phyloP scores from a whole-genome alignment of 495 filamentous ascomycete genomes.

The Penicillium malachiteum region DNA sequence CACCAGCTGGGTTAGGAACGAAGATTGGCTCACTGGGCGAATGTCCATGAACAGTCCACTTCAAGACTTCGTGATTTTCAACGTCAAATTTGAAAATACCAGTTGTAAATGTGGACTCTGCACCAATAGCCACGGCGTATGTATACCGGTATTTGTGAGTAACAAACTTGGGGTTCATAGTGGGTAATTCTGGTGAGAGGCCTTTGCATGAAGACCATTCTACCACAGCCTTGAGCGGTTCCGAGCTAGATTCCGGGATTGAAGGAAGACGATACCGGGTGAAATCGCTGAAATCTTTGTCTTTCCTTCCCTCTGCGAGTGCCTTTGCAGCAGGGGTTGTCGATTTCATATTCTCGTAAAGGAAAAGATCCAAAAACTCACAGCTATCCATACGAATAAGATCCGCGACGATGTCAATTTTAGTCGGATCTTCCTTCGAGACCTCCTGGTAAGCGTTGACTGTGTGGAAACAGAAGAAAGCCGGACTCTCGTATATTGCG shows the following conservation, averaged over 20 bases:
- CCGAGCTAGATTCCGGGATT: constrained; percentile 20
- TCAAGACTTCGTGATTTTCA: constrained; percentile 41
- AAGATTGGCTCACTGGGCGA: constrained; percentile 77
- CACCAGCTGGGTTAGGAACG: constrained; percentile 47
- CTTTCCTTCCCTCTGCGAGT: constrained; percentile 24
- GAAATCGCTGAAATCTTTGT: constrained; percentile 35
- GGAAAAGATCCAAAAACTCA: constrained; percentile 52
- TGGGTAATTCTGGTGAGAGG: constrained; percentile 60
- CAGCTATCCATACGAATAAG: constrained; percentile 53
- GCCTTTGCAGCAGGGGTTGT: constrained; percentile 29
- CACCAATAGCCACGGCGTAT: constrained; percentile 58
- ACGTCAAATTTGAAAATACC: constrained; percentile 68
- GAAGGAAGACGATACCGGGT: constrained; percentile 50
- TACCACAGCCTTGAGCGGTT: constrained; percentile 21
- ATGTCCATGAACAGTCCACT: constrained; percentile 62
- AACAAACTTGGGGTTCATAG: constrained; percentile 59
- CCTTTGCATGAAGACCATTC: constrained; percentile 34
- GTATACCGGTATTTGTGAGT: constrained; percentile 60
- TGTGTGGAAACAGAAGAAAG: constrained; percentile 75
- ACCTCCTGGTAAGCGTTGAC: constrained; percentile 71
- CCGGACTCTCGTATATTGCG: constrained; percentile 54
- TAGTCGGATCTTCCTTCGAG: constrained; percentile 29
- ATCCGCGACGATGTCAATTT: constrained; percentile 58
- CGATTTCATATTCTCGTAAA: constrained; percentile 58
- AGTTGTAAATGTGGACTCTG: constrained; percentile 62